These are phyloP conservation scores for Epichloe festucae DNA, from an alignment of 2,329 filamentous ascomycete species.

Conservation along the genomic window DNA sequence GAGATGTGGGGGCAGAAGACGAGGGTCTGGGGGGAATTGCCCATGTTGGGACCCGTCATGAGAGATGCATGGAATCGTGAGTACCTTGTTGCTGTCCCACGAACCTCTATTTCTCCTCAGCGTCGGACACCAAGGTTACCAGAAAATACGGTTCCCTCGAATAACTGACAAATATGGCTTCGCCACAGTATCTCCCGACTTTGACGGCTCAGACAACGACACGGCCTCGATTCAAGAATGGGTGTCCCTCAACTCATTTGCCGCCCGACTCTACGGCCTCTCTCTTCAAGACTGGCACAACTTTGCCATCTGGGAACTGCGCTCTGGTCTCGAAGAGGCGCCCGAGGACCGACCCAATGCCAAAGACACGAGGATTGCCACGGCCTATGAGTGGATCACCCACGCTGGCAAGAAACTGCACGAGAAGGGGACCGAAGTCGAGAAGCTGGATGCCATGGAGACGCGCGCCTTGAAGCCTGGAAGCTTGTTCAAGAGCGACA, in stretches of 20 bases:
- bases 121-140: no score
- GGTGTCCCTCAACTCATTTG: conserved; percentile 21
- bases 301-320: conserved; percentile 19
- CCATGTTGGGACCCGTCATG: conserved; percentile 18
- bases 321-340: conserved; percentile 16
- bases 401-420: conserved; percentile 17
- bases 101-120: not conserved
- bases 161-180: not conserved
- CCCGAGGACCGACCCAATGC: conserved; percentile 7
- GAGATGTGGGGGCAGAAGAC: conserved; percentile 16
- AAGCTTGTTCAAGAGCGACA: conserved; percentile 8
- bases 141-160: not conserved
- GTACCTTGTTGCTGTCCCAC: conserved; percentile 4
- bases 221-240: conserved; percentile 12
- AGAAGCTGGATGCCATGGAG: conserved; percentile 11
- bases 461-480: conserved; percentile 11
- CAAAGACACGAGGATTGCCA: conserved; percentile 11
- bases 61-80: conserved; percentile 18
- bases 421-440: conserved; percentile 5
- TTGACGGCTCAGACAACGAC: conserved; percentile 13
- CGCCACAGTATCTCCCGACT: conserved; percentile 12
- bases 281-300: conserved; percentile 12
- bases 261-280: conserved; percentile 17
- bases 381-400: conserved; percentile 17
- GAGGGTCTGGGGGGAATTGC: conserved; percentile 17